A percentile compares a stretch with the other conserved stretches of the same genome.
These are phyloP conservation scores for Talaromyces amestolkiae DNA, from an alignment of 2,329 filamentous ascomycete species.

Conservation along the genomic window DNA sequence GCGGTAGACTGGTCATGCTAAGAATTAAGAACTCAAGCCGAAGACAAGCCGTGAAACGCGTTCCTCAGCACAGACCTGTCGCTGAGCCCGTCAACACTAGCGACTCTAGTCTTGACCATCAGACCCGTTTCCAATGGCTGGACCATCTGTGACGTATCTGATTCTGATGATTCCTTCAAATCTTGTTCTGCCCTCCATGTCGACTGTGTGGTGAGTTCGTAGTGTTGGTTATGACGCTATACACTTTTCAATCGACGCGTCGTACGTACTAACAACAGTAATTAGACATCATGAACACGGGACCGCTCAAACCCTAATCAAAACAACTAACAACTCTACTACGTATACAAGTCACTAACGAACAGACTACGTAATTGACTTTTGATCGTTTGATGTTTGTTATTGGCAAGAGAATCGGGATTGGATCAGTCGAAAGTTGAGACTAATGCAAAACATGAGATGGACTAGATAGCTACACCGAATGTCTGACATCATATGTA, in stretches of 20 bases:
- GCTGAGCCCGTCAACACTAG: neutral
- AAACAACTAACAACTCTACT: neutral
- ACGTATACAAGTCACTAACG: neutral
- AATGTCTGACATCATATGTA: slow-evolving; percentile 3
- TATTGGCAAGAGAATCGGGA: neutral
- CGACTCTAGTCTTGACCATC: neutral
- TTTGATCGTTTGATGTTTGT: neutral
- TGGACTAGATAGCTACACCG: neutral
- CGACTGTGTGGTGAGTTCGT: neutral
- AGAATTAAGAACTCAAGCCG: neutral
- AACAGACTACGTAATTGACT: neutral
- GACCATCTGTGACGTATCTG: slow-evolving; percentile 3
- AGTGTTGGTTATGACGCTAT: neutral
- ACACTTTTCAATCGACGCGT: neutral
- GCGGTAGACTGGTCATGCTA: neutral
- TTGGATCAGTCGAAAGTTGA: neutral
- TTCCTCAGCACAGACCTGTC: slow-evolving; percentile 5
- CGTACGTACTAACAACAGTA: neutral
- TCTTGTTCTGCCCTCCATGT: neutral
- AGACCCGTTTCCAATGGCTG: neutral
- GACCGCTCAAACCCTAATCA: neutral
- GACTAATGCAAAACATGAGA: slow-evolving; percentile 5
- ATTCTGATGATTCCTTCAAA: neutral
- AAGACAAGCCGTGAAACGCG: slow-evolving; percentile 1
- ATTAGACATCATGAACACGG: neutral